Percentiles rank a stretch among this genome's conserved stretches.
Conservation (phyloP, 176 grass and related monocot species). For the Ampelocalamus luodianensis region DNA sequence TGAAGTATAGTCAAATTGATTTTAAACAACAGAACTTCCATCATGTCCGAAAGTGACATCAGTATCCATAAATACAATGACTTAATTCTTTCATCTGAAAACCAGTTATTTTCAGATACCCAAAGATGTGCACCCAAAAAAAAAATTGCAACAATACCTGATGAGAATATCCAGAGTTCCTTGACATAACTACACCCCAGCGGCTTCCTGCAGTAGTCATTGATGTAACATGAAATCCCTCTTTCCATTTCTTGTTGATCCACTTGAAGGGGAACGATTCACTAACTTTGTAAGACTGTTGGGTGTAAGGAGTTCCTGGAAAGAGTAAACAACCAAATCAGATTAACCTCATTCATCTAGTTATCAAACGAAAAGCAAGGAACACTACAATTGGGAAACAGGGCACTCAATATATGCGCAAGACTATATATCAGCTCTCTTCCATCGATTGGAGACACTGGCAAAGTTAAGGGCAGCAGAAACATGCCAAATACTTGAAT, state of each 20-base stretch:
- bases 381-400: background rate
- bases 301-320: conserved; percentile 94
- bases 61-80: background rate
- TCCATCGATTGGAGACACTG: background rate
- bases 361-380: background rate
- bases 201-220: conserved; percentile 97
- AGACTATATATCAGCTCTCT: background rate
- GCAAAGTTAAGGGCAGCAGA: conserved; percentile 12
- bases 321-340: conserved; percentile 19
- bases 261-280: conserved; percentile 98
- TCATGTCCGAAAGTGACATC: background rate
- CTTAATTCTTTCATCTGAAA: background rate
- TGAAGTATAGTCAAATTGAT: conserved; percentile 27
- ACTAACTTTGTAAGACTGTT: conserved; percentile 99
- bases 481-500: conserved; percentile 23
- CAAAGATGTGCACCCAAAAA: background rate
- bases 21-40: background rate
- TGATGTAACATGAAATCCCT: conserved; percentile 99
- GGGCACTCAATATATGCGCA: background rate
- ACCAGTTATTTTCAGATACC: background rate
- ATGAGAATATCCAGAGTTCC: conserved; percentile 91
- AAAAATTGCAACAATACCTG: conserved; percentile 59
- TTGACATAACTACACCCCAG: conserved; percentile 98
- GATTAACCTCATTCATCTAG: background rate
- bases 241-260: conserved; percentile 99